Conservation (phyloP, 2,329 filamentous ascomycete species). For the Botryotinia convoluta region DNA sequence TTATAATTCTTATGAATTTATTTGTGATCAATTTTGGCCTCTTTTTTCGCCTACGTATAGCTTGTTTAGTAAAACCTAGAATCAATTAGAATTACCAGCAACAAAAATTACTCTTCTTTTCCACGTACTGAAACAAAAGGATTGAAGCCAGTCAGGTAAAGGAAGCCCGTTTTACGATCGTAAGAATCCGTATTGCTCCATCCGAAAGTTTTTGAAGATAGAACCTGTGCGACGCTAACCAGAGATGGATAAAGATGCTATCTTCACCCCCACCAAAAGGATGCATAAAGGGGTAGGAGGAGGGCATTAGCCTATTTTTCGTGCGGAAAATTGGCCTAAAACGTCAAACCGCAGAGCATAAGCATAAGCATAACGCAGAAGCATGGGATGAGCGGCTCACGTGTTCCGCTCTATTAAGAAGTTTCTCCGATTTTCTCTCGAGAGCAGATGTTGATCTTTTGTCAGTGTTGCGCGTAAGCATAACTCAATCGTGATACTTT, state of each 20-base stretch:
- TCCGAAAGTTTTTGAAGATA: constrained; percentile 9
- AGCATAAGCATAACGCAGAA: constrained; percentile 11
- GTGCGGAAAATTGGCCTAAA: constrained; percentile 12
- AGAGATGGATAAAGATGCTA: not conserved
- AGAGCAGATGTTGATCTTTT: constrained; percentile 5
- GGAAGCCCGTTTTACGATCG: constrained; percentile 4
- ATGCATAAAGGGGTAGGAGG: constrained; percentile 18
- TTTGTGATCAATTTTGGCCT: too few species aligned
- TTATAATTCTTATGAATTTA: too few species aligned
- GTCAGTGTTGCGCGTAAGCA: not conserved
- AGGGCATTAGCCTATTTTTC: constrained; percentile 12
- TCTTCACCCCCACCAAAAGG: constrained; percentile 13
- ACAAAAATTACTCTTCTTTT: not conserved
- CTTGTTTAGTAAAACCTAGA: not conserved
- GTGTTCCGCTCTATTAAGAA: constrained; percentile 6
- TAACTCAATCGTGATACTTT: not conserved
- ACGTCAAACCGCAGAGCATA: constrained; percentile 14
- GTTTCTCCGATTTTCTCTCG: not conserved
- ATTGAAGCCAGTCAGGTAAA: constrained; percentile 2
- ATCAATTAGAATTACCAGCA: not conserved
- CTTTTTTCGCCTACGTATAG: too few species aligned
- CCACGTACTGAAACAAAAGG: constrained; percentile 11
- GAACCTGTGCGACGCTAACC: constrained; percentile 6
- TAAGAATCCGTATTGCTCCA: constrained; percentile 9
- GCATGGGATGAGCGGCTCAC: constrained; percentile 9